phyloP scores from a whole-genome alignment of 768 basidiomycete genomes.

The Coprinellus aureogranulatus region DNA sequence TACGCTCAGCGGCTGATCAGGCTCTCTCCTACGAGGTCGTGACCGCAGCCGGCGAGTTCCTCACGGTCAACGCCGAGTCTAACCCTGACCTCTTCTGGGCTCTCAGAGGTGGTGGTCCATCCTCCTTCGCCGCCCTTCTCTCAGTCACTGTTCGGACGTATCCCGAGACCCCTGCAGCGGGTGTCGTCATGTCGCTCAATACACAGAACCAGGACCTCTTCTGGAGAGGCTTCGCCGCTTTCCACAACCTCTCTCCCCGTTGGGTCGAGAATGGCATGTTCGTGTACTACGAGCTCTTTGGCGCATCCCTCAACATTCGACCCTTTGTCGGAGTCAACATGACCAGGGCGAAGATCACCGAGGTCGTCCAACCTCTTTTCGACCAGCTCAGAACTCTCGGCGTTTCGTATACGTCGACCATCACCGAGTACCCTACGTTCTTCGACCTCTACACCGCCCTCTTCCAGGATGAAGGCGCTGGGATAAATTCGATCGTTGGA shows the following conservation, averaged over 20 bases:
- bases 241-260: constrained; percentile 12
- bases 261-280: constrained; percentile 12
- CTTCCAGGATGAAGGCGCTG: constrained; percentile 12
- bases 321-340: constrained; percentile 14
- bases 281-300: constrained; percentile 13
- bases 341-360: constrained; percentile 3
- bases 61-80: constrained; percentile 27
- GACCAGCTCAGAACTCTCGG: constrained; percentile 5
- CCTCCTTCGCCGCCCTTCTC: constrained; percentile 13
- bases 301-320: constrained; percentile 6
- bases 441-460: constrained; percentile 15
- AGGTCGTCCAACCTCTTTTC: constrained; percentile 12
- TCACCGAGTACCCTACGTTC: constrained; percentile 14
- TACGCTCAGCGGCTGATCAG: no score
- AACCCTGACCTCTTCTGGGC: constrained; percentile 42
- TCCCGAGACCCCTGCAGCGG: constrained; percentile 10
- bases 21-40: constrained; percentile 36
- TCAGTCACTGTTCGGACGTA: constrained; percentile 20
- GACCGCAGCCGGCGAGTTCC: constrained; percentile 35
- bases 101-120: constrained; percentile 26
- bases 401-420: constrained; percentile 4
- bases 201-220: constrained; percentile 9
- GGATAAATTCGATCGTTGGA: constrained; percentile 8
- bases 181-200: constrained; percentile 11
- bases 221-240: constrained; percentile 12